Base-by-base conservation (phyloP, 345 rosid species). In the Heritiera fomes region DNA sequence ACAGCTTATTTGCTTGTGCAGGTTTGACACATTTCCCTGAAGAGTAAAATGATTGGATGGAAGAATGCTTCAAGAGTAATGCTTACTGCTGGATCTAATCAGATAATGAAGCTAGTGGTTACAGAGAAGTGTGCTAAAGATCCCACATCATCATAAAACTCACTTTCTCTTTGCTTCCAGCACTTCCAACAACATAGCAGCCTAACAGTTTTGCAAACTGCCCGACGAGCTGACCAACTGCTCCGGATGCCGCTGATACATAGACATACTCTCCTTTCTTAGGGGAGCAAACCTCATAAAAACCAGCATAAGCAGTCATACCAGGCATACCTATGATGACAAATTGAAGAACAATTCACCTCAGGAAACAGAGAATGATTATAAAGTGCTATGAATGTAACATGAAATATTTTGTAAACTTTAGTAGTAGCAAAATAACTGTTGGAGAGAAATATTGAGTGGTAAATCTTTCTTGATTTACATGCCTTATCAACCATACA, bases 201-300 rank as follows among this genome's bases (percentile, higher is more conserved):
- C 87, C 91, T 64, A 63, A 43, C 30, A 84, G 71, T 78, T 90
- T 88, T 2, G 90, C 91, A 53, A 90, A 82, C 59, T 90, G 90
- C 2, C 94, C 94, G 17, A 90, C 91, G 13, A 89, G 89, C 83
- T 89, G 91, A 53, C 91, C 91, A 34, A 87, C 86, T 1, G 90
- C 94, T 17, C 94, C 94, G 0, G 84, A 79, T 17, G 92, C 92
- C 1, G 87, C 91, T 0, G 91, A 88, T n/a, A 89, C 82, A 38
- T 75, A 91, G 17, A 86, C 85, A 2, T 64, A 63, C 40, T 89
- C 92, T 45, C 90, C 92, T 78, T 85, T 77, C 67, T 82, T 84
- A 15, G 92, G 91, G n/a, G 85, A 75, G 81, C 91, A 88, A 8
- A 91, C 65, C 52, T 88, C 85, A 40, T 68, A 77, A 18, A 89